Evolutionary conservation across 106 monocot genomes (phyloP), one percentile per base, ranked within the genome.

Genomic region (Dendrobium nobile): DNA sequence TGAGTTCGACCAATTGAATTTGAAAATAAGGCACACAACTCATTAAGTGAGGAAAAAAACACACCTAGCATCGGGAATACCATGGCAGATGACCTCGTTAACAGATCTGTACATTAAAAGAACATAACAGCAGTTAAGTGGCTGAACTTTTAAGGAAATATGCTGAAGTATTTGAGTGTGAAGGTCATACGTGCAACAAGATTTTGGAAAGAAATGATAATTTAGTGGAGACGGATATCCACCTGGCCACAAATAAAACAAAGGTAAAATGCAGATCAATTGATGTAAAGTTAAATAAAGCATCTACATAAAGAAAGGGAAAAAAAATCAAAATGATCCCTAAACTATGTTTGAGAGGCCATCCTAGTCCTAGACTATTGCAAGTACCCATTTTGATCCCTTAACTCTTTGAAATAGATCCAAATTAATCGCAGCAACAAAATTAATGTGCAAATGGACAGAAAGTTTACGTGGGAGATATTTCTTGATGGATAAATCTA

Each of bases 61-160:
- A 61, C 51, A 99, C 99, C 99, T 99, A 54, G 99, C 89, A 90
- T 99, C 99, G 78, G 99, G 99, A 80, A 99, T 99, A 84, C 99
- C 99, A 85, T 99, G 99, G 87, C 99, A 99, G 68, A 99, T 95
- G 83, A 99, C 91, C 87, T 99, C 99, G 84, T 99, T 99, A 43
- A 99, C 95, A 85, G 99, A 99, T 81, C 99, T 95, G 89, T 47
- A 84, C 20, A 80, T 19, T n/a, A 75, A 80, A 33, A 77, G 54
- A 84, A 78, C 48, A 56, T 48, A 22, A 67, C 56, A 37, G 42
- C 1, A 44, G 54, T 41, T 72, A 79, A 37, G 26, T 48, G 47
- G 58, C 1, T 74, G 20, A 47, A 54, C 6, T 37, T 18, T 51
- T 51, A 15, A 15, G 10, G 28, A 79, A 87, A 6, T 15, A 31